Conservation (phyloP, 192 early-diverging fungal species). For the Chytriomyces confervae region DNA sequence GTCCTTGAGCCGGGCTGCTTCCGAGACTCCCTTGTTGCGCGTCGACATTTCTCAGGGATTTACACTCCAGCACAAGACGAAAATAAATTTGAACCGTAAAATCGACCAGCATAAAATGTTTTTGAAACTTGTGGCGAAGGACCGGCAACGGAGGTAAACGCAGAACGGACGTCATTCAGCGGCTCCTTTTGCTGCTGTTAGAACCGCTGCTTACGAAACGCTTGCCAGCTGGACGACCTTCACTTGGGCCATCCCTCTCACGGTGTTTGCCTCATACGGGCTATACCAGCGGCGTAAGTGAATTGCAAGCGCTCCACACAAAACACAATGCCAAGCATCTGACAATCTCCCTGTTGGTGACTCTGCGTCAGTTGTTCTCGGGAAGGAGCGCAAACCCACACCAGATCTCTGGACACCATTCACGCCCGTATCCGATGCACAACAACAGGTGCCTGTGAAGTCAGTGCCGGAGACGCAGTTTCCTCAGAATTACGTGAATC, state of each 20-base stretch:
- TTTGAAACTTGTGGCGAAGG: constrained; percentile 33
- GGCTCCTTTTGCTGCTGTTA: background rate
- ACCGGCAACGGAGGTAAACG: constrained; percentile 18
- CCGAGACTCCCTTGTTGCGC: background rate
- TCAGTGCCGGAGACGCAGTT: too few relatives aligned
- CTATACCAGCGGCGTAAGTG: constrained; percentile 29
- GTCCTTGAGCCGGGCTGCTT: background rate
- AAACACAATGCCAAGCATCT: background rate
- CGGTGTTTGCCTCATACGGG: constrained; percentile 32
- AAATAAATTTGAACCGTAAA: background rate
- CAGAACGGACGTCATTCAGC: background rate
- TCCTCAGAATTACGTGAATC: background rate
- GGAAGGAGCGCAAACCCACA: constrained; percentile 25
- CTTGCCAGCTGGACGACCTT: constrained; percentile 32
- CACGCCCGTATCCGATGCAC: constrained; percentile 11
- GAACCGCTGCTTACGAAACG: background rate
- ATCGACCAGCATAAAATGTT: constrained; percentile 11
- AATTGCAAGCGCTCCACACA: background rate
- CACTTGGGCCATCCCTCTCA: constrained; percentile 27
- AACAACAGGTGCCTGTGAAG: too few relatives aligned
- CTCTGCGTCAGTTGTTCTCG: constrained; percentile 14
- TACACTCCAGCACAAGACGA: background rate
- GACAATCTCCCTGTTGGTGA: too few relatives aligned
- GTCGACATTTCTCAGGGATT: background rate
- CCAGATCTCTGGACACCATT: constrained; percentile 23